These are phyloP conservation scores for Colletotrichum incanum DNA, from an alignment of 2,329 filamentous ascomycete species.

Conservation along the genomic window DNA sequence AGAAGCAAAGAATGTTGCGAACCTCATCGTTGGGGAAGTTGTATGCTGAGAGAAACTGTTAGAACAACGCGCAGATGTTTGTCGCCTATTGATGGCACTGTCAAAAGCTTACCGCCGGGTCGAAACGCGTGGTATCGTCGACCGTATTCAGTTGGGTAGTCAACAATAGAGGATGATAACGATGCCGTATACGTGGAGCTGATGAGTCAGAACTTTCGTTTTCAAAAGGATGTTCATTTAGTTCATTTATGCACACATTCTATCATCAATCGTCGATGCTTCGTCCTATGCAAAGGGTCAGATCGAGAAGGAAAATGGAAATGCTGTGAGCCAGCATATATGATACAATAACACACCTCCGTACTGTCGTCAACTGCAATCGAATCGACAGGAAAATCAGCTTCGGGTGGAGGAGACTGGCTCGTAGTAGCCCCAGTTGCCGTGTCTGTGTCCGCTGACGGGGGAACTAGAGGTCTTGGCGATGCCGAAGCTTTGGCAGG, in stretches of 20 bases:
- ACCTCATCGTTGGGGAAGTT: constrained; percentile 57
- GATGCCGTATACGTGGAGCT: constrained; percentile 26
- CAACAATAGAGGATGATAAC: constrained; percentile 18
- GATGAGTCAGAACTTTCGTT: background rate
- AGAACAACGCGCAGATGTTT: background rate
- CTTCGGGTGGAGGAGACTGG: background rate
- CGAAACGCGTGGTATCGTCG: constrained; percentile 40
- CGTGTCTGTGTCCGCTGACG: background rate
- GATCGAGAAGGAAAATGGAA: background rate
- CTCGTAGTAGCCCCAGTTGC: background rate
- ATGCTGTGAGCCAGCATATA: background rate
- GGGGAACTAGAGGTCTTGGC: background rate
- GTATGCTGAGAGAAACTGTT: constrained; percentile 38
- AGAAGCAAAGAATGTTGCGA: no score
- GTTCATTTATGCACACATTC: background rate
- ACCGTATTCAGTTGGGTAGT: constrained; percentile 36
- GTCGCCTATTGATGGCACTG: background rate
- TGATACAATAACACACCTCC: background rate
- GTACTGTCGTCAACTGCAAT: background rate
- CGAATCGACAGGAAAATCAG: background rate
- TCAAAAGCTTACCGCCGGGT: constrained; percentile 7
- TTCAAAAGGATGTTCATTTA: no score
- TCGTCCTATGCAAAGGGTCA: background rate
- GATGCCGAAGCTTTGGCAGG: background rate
- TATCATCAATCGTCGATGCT: constrained; percentile 8